These are phyloP conservation scores for Akebia trifoliata DNA, from an alignment of 164 flowering plant genomes.

Conservation along the genomic window DNA sequence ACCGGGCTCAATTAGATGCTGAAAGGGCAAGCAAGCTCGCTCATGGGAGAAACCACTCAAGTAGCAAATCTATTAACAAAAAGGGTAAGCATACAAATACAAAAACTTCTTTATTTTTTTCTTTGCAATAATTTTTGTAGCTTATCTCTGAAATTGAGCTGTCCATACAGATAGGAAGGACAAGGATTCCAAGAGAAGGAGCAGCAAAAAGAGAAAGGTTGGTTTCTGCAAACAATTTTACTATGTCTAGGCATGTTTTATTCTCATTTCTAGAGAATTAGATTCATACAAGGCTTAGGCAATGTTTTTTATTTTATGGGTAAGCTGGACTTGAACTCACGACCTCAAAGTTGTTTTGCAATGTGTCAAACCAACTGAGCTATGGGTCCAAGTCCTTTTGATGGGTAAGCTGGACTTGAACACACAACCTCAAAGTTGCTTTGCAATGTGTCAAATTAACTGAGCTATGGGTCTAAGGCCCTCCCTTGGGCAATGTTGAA, in stretches of 20 bases:
- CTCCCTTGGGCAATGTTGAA: too few relatives aligned
- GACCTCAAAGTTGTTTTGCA: too few relatives aligned
- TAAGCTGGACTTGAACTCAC: too few relatives aligned
- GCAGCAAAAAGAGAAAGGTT: conserved; percentile 93
- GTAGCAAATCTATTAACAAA: conserved; percentile 51
- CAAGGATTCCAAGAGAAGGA: conserved; percentile 61
- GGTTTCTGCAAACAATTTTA: not conserved
- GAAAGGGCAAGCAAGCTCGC: conserved; percentile 93
- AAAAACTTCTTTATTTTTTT: not conserved
- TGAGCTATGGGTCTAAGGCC: too few relatives aligned
- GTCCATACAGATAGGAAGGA: conserved; percentile 67
- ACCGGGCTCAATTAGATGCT: conserved; percentile 94
- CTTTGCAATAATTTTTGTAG: not conserved
- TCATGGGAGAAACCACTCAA: conserved; percentile 72
- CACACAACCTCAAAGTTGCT: too few relatives aligned
- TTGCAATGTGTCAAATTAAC: too few relatives aligned
- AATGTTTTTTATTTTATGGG: not conserved
- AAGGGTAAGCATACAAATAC: conserved; percentile 42
- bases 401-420: too few relatives aligned
- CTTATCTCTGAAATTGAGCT: conserved; percentile 13
- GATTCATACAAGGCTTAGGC: not conserved
- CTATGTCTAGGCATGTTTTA: not conserved
- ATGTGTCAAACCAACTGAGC: not conserved
- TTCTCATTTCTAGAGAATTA: not conserved
- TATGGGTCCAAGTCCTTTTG: not conserved